A percentile compares a stretch with the other conserved stretches of the same genome.
These are phyloP conservation scores for Diphasiastrum complanatum DNA, from an alignment of 83 land plant species.

Conservation along the genomic window DNA sequence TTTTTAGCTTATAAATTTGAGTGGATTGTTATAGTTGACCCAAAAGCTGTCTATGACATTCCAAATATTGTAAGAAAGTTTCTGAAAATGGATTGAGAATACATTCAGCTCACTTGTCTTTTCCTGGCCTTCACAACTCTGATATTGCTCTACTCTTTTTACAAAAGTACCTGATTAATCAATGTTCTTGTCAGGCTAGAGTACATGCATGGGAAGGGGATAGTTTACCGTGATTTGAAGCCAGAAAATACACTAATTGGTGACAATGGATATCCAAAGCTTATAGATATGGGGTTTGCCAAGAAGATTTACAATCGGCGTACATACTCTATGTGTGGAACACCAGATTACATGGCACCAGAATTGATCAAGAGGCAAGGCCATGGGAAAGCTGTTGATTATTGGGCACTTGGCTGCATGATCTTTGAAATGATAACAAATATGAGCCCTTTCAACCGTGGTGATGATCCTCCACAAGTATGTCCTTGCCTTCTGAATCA, in stretches of 20 bases:
- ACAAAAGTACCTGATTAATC: slow-evolving; percentile 6
- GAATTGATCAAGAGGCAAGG: slow-evolving; percentile 36
- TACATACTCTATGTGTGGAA: slow-evolving; percentile 36
- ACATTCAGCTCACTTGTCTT: too few species aligned
- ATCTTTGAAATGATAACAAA: slow-evolving; percentile 37
- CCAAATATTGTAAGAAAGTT: too few species aligned
- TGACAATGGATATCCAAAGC: slow-evolving; percentile 34
- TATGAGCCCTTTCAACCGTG: slow-evolving; percentile 32
- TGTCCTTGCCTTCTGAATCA: neutral
- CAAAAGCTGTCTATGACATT: too few species aligned
- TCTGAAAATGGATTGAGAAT: too few species aligned
- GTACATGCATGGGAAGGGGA: slow-evolving; percentile 37
- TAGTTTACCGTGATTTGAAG: slow-evolving; percentile 34
- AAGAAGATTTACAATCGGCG: slow-evolving; percentile 29
- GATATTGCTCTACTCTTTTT: neutral
- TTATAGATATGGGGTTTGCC: slow-evolving; percentile 38
- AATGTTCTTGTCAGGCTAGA: slow-evolving; percentile 19
- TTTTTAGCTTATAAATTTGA: too few species aligned
- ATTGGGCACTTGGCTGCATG: slow-evolving; percentile 36
- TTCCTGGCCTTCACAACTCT: too few species aligned
- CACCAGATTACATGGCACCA: slow-evolving; percentile 39
- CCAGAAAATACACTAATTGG: slow-evolving; percentile 38
- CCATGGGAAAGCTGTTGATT: slow-evolving; percentile 36
- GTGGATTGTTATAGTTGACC: too few species aligned
- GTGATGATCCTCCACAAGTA: slow-evolving; percentile 37